Base-by-base conservation (phyloP, 2,329 filamentous ascomycete species). In the Lasiodiplodia citricola region DNA sequence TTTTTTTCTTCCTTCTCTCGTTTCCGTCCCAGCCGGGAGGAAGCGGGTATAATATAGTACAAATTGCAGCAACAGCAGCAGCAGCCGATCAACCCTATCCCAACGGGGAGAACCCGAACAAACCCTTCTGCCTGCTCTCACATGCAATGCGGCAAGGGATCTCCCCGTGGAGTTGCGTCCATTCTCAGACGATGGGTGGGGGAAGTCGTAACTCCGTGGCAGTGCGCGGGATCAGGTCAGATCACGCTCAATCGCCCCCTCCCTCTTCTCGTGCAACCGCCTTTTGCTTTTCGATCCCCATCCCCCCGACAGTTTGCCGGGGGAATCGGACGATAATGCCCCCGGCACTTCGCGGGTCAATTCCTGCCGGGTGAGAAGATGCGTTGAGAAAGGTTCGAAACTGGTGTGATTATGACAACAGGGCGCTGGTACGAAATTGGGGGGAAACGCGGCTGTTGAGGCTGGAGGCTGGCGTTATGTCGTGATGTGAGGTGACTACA, bases 401-500 rank as follows among this genome's bases (percentile, higher is more conserved):
- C n/a, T 25, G 41, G 14, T 47, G 37, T 35, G 23, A 50, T 21
- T 28, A 21, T 31, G 16, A 25, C 21, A 44, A 14, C 6, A n/a
- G 23, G 41, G 37, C 14, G 37, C 10, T 38, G 37, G 37, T 14
- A n/a, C 10, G 41, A 10, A 4, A n/a, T 13, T 7, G 10, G 21
- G 11, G 3, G 38, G 11, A 8, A 50, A 50, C 57, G 41, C 50
- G 57, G 57, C 23, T 23, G 21, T n/a, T 47, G 21, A 8, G 41
- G 6, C 16, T 28, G 2, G 23, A 6, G 23, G 38, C 37, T 47
- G 55, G n/a, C 6, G 54, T 54, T 4, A 60, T 60, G 56, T 28
- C 56, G 57, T 62, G 57, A 62, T 62, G 57, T 62, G 23, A 62
- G 57, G 57, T 62, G 57, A 62, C 18, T 3, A 5, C 8, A 10